Conservation (phyloP, 140 eudicot genomes). For the Stevia rebaudiana region DNA sequence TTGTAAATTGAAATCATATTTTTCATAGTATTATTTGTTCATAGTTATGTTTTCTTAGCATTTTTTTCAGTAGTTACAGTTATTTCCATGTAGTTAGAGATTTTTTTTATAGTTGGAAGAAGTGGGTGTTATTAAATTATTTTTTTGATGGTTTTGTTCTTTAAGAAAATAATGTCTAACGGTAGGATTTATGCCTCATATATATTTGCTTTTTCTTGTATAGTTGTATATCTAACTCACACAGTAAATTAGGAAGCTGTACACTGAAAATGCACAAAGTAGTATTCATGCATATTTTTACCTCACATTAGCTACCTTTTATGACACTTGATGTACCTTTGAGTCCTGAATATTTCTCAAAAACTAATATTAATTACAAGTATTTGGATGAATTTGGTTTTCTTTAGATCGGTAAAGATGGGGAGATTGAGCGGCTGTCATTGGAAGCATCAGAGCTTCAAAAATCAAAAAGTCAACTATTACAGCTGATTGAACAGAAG, state of each 20-base stretch:
- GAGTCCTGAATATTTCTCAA: neutral
- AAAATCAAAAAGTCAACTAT: slow-evolving; percentile 71
- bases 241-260: neutral
- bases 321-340: neutral
- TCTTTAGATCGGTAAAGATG: slow-evolving; percentile 52
- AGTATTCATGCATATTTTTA: neutral
- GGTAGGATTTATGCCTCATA: neutral
- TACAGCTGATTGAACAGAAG: slow-evolving; percentile 69
- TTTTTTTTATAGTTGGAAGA: neutral
- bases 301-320: neutral
- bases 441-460: slow-evolving; percentile 70
- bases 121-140: neutral
- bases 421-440: slow-evolving; percentile 70
- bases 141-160: neutral
- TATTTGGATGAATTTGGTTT: neutral
- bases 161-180: neutral
- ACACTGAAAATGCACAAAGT: neutral
- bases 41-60: neutral
- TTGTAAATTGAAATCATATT: neutral
- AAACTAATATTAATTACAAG: neutral
- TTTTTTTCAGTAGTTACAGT: neutral
- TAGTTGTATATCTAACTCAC: neutral
- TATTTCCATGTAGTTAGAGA: neutral
- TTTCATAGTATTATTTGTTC: neutral
- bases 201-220: neutral